phyloP scores from a whole-genome alignment of 257 asterid genomes.

The Jacaranda mimosifolia region DNA sequence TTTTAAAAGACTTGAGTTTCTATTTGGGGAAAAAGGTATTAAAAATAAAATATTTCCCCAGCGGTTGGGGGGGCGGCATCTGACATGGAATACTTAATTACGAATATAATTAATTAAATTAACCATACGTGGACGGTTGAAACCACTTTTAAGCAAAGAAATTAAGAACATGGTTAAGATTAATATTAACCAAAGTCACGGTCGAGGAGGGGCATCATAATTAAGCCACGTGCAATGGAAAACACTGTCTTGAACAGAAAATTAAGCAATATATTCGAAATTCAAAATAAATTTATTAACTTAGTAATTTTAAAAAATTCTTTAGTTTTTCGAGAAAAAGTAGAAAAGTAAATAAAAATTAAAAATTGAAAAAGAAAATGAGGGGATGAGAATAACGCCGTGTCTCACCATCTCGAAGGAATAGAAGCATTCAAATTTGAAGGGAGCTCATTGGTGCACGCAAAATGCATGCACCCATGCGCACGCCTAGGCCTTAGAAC shows the following conservation, averaged over 20 bases:
- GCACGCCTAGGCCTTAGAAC: no score
- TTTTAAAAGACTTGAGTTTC: not conserved
- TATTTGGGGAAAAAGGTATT: not conserved
- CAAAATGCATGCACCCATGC: no score
- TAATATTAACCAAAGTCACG: constrained; percentile 1
- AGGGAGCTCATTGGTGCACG: no score
- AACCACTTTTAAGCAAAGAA: constrained; percentile 41
- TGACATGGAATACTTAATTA: not conserved
- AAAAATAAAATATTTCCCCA: not conserved
- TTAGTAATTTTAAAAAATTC: no score
- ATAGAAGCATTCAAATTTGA: not conserved
- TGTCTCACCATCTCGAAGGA: constrained; percentile 29
- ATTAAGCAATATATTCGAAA: not conserved
- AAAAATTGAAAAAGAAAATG: no score
- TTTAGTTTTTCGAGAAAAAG: not conserved
- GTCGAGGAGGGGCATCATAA: not conserved
- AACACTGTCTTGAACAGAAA: constrained; percentile 1
- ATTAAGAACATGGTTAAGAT: no score
- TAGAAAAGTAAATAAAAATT: no score
- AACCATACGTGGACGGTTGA: constrained; percentile 31
- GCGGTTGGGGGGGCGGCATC: not conserved
- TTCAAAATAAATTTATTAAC: no score
- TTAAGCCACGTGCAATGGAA: constrained; percentile 30
- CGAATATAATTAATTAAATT: not conserved
- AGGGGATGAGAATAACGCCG: constrained; percentile 2